These are phyloP conservation scores for Tetraselmis striata DNA, from an alignment of 139 green algal genomes.

Conservation along the genomic window DNA sequence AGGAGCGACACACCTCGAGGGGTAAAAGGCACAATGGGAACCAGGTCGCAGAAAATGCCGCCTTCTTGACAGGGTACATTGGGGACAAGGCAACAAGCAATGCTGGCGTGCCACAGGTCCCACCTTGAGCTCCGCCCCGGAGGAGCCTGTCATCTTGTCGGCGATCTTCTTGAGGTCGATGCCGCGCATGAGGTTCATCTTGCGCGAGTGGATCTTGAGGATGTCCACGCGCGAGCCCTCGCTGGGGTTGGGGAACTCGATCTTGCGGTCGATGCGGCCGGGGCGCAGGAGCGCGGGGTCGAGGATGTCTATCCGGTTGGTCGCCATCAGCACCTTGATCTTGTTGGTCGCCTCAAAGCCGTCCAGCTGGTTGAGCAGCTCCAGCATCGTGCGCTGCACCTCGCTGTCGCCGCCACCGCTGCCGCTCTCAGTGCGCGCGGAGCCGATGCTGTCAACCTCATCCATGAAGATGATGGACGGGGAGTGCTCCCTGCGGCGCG, in stretches of 20 bases:
- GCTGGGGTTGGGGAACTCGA: constrained; percentile 97
- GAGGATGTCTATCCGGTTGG: constrained; percentile 98
- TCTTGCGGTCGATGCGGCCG: constrained; percentile 98
- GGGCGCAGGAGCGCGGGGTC: constrained; percentile 94
- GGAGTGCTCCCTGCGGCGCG: constrained; percentile 77
- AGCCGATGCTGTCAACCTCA: constrained; percentile 98
- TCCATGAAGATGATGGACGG: constrained; percentile 98
- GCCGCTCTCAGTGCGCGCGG: constrained; percentile 74
- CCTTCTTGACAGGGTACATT: no score
- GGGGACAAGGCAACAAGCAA: no score
- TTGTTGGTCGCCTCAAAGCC: constrained; percentile 98
- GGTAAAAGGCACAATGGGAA: no score
- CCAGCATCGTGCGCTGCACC: constrained; percentile 99
- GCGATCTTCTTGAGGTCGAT: constrained; percentile 87
- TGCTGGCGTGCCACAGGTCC: no score
- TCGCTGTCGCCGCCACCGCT: constrained; percentile 89
- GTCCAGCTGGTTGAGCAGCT: constrained; percentile 99
- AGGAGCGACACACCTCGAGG: no score
- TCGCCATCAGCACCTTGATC: constrained; percentile 99
- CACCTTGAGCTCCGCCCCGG: constrained; percentile 92
- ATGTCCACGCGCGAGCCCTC: constrained; percentile 89
- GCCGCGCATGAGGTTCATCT: constrained; percentile 89
- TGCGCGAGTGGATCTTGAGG: constrained; percentile 86
- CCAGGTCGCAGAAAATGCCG: no score
- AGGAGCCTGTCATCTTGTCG: constrained; percentile 83